Conservation (phyloP, 495 filamentous ascomycete genomes). For the Beverwykella pulmonaria region DNA sequence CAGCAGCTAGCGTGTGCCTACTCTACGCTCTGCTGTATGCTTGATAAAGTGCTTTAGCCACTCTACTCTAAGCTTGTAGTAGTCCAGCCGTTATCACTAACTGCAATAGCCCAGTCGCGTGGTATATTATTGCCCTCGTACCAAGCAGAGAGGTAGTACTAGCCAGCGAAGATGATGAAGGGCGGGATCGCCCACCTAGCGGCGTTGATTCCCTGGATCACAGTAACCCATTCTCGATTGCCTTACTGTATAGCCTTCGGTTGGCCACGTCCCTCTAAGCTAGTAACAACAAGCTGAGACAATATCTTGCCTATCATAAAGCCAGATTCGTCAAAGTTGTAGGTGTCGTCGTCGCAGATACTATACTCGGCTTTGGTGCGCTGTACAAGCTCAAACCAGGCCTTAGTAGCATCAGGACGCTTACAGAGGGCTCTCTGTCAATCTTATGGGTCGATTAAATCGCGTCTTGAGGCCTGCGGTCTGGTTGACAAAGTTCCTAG, state of each 20-base stretch:
- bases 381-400: slow-evolving; percentile 46
- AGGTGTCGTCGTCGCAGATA: slow-evolving; percentile 48
- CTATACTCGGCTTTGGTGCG: slow-evolving; percentile 45
- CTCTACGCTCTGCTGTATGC: neutral
- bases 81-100: slow-evolving; percentile 31
- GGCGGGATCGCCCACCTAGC: slow-evolving; percentile 18
- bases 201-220: slow-evolving; percentile 45
- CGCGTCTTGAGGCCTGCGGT: slow-evolving; percentile 41
- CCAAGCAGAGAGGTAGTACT: slow-evolving; percentile 32
- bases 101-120: slow-evolving; percentile 16
- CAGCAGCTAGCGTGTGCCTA: slow-evolving; percentile 38
- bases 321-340: no score
- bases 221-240: slow-evolving; percentile 48
- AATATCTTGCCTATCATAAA: slow-evolving; percentile 45
- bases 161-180: slow-evolving; percentile 26
- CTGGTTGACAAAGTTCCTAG: slow-evolving; percentile 38
- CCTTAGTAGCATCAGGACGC: slow-evolving; percentile 43
- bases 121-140: slow-evolving; percentile 33
- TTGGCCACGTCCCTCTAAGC: slow-evolving; percentile 28
- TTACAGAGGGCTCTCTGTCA: slow-evolving; percentile 47
- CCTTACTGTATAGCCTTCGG: slow-evolving; percentile 42
- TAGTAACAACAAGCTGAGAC: slow-evolving; percentile 15
- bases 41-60: no score
- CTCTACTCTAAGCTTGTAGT: slow-evolving; percentile 22
- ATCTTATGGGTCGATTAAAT: slow-evolving; percentile 44